Conservation (phyloP, 768 basidiomycete species). For the Coprinellus micaceus region DNA sequence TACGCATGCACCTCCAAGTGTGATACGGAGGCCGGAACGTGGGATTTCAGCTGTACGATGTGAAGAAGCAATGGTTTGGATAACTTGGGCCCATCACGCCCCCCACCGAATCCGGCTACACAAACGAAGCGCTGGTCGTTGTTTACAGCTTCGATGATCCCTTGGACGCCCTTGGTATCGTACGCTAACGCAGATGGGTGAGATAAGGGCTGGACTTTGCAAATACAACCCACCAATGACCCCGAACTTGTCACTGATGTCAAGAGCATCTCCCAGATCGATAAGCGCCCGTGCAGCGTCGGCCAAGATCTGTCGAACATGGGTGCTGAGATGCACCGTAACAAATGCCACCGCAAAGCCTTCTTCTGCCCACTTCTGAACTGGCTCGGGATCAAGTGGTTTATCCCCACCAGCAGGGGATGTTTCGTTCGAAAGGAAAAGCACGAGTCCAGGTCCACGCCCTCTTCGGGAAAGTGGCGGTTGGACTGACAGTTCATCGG, state of each 20-base stretch:
- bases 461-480: constrained; percentile 47
- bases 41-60: constrained; percentile 24
- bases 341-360: constrained; percentile 45
- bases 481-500: constrained; percentile 35
- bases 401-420: constrained; percentile 21
- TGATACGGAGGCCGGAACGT: no score
- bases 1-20: constrained; percentile 28
- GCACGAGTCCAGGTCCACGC: constrained; percentile 44
- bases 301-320: constrained; percentile 26
- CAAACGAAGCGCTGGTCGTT: constrained; percentile 32
- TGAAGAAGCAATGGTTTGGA: constrained; percentile 37
- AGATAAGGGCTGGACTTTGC: no score
- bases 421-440: constrained; percentile 36
- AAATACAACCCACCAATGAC: constrained; percentile 38
- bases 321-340: constrained; percentile 14
- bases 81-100: constrained; percentile 9
- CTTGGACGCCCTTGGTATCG: constrained; percentile 25
- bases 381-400: constrained; percentile 45
- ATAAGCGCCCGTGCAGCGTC: constrained; percentile 34
- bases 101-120: constrained; percentile 35
- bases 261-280: constrained; percentile 30
- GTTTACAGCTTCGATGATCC: constrained; percentile 24
- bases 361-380: constrained; percentile 53
- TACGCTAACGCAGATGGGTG: no score
- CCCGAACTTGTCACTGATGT: constrained; percentile 41